Evolutionary conservation across 768 basidiomycete genomes (phyloP).

Genomic region (Chalciporus sphaerocephalus): DNA sequence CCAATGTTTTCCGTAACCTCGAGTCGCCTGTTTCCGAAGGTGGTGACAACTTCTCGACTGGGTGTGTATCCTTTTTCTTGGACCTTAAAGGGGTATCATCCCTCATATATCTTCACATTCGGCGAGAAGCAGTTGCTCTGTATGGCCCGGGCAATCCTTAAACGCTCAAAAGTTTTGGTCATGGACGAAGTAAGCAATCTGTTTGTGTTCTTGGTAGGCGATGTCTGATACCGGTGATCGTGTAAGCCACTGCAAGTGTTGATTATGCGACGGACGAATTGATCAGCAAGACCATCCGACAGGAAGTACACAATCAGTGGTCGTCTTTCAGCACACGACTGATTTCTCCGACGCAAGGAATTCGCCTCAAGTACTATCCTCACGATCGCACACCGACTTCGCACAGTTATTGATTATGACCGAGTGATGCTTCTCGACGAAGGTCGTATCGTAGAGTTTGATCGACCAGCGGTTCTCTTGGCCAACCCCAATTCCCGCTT

Average conservation of each 20-base stretch:
- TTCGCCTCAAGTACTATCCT: constrained; percentile 79
- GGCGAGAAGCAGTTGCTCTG: constrained; percentile 84
- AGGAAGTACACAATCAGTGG: constrained; percentile 45
- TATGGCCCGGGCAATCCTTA: constrained; percentile 83
- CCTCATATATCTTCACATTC: constrained; percentile 3
- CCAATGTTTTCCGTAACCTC: constrained; percentile 71
- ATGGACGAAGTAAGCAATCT: constrained; percentile 69
- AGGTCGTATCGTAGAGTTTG: constrained; percentile 76
- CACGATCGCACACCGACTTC: constrained; percentile 76
- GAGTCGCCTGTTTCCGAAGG: constrained; percentile 77
- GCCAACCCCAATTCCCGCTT: constrained; percentile 57
- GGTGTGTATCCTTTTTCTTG: constrained; percentile 38
- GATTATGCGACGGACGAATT: constrained; percentile 89
- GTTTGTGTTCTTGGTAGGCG: neutral
- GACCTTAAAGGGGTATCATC: neutral
- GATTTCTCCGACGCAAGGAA: constrained; percentile 41
- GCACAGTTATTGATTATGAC: constrained; percentile 82
- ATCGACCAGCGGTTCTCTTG: constrained; percentile 56
- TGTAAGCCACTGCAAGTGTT: constrained; percentile 67
- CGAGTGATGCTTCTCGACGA: constrained; percentile 76
- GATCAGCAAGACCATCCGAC: constrained; percentile 75
- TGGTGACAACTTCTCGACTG: constrained; percentile 86
- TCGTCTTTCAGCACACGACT: neutral
- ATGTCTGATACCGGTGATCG: constrained; percentile 1
- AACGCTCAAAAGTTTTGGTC: constrained; percentile 69